phyloP scores from a whole-genome alignment of 2,329 filamentous ascomycete genomes.

The Incumbomyces lentus region DNA sequence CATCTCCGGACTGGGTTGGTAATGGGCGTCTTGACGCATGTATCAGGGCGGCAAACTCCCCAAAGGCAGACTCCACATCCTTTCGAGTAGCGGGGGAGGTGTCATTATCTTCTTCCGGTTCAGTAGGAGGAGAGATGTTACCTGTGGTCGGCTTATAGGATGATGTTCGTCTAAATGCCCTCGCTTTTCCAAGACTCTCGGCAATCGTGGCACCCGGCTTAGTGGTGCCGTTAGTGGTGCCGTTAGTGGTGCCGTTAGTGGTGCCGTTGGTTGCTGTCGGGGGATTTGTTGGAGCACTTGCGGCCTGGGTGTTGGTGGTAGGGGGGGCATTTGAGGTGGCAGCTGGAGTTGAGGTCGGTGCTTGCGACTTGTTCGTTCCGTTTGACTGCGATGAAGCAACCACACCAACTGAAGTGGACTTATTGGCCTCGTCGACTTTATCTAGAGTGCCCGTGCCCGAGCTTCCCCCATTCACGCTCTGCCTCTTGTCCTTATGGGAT shows the following conservation, averaged over 20 bases:
- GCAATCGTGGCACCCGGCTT: slow-evolving; percentile 8
- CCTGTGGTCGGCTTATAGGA: slow-evolving; percentile 1
- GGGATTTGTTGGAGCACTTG: too few species aligned
- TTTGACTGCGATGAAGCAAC: slow-evolving; percentile 2
- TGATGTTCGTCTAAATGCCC: slow-evolving; percentile 6
- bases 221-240: slow-evolving; percentile 9
- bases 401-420: slow-evolving; percentile 11
- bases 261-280: slow-evolving; percentile 5
- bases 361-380: too few species aligned
- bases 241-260: slow-evolving; percentile 8
- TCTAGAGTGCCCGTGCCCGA: not conserved
- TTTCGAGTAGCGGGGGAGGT: slow-evolving; percentile 27
- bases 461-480: slow-evolving; percentile 3
- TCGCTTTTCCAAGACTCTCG: slow-evolving; percentile 12
- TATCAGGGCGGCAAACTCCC: slow-evolving; percentile 37
- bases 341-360: too few species aligned
- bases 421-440: slow-evolving; percentile 11
- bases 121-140: not conserved
- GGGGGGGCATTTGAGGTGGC: too few species aligned
- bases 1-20: slow-evolving; percentile 53
- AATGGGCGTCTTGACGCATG: slow-evolving; percentile 51
- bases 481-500: not conserved
- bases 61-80: slow-evolving; percentile 32
- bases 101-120: slow-evolving; percentile 17
- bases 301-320: too few species aligned